These are phyloP conservation scores for Fraxinus platypoda DNA, from an alignment of 305 asterid genomes.

Conservation along the genomic window DNA sequence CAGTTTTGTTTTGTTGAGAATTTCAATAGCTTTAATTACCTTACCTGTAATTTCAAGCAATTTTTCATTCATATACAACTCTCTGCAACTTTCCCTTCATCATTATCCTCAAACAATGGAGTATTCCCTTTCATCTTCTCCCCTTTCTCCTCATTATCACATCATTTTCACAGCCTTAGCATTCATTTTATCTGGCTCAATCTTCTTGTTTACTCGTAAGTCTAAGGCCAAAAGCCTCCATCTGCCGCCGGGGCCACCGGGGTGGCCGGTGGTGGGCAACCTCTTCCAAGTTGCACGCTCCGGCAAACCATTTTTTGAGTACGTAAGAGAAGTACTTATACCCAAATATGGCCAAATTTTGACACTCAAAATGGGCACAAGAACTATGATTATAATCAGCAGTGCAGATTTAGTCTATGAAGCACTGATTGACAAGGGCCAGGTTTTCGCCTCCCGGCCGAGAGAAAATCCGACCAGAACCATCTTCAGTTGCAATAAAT, in stretches of 20 bases:
- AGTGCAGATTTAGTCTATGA: constrained; percentile 59
- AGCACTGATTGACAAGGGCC: constrained; percentile 76
- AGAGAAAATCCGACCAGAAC: constrained; percentile 74
- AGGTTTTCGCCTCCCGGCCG: constrained; percentile 71
- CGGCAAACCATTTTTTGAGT: constrained; percentile 70
- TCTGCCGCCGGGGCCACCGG: constrained; percentile 87
- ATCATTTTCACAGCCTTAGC: constrained; percentile 59
- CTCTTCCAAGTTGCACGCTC: constrained; percentile 80
- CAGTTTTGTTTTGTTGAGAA: constrained; percentile 17
- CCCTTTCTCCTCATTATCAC: constrained; percentile 54
- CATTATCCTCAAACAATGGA: constrained; percentile 35
- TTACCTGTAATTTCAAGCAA: constrained; percentile 62
- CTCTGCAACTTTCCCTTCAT: not conserved
- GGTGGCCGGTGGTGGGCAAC: constrained; percentile 78
- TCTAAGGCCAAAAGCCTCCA: constrained; percentile 44
- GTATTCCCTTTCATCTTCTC: constrained; percentile 30
- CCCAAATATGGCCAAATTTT: constrained; percentile 66
- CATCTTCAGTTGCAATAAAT: constrained; percentile 78
- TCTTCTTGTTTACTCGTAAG: constrained; percentile 42
- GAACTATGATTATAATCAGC: constrained; percentile 71
- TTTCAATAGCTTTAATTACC: constrained; percentile 42
- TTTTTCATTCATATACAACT: constrained; percentile 30
- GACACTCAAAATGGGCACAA: constrained; percentile 69
- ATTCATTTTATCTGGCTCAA: constrained; percentile 37
- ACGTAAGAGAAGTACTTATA: constrained; percentile 54